Evolutionary conservation across 140 eudicot genomes (phyloP).

Genomic region (Anethum foeniculum): DNA sequence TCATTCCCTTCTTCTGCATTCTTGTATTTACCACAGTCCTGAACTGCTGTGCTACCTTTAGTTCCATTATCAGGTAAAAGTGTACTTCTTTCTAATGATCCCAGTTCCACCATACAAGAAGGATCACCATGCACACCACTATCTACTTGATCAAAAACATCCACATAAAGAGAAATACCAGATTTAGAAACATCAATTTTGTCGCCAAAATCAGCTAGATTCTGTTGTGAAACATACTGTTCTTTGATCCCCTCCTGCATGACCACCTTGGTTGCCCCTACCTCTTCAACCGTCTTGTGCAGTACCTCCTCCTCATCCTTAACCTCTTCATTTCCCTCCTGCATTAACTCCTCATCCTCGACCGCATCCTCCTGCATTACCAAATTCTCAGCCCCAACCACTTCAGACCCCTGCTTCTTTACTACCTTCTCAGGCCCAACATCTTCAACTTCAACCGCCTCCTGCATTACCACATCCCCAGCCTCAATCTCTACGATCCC

Average conservation of each 20-base stretch:
- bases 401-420: neutral
- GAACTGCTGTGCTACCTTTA: neutral
- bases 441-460: neutral
- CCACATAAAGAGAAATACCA: constrained; percentile 55
- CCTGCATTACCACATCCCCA: constrained; percentile 1
- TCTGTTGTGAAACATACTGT: neutral
- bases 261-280: neutral
- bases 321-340: neutral
- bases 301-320: neutral
- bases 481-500: neutral
- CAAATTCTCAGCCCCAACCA: neutral
- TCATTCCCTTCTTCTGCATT: constrained; percentile 9
- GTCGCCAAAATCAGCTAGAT: constrained; percentile 21
- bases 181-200: constrained; percentile 25
- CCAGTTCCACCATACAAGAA: constrained; percentile 1
- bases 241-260: neutral
- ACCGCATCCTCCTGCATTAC: neutral
- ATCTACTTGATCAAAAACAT: constrained; percentile 36
- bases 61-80: neutral
- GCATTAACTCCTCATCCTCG: neutral
- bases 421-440: neutral
- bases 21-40: neutral
- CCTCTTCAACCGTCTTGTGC: neutral
- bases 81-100: constrained; percentile 4
- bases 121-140: constrained; percentile 17